Conservation (phyloP, 148 eudicot species). For the Rhododendron ferrugineum region DNA sequence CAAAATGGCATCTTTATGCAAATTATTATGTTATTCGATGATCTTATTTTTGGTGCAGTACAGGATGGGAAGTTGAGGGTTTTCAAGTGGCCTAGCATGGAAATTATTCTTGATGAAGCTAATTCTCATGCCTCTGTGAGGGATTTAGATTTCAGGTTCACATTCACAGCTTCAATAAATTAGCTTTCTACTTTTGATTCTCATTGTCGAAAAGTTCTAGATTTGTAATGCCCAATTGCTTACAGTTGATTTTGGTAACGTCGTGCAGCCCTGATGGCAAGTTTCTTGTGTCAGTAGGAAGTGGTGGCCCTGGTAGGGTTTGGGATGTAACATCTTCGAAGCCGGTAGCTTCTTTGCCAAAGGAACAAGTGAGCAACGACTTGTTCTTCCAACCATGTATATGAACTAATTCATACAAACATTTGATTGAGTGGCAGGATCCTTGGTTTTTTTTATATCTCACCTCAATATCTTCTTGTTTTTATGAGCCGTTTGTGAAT, state of each 20-base stretch:
- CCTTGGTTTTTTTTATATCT: neutral
- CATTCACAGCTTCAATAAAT: neutral
- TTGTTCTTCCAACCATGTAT: neutral
- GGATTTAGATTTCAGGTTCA: slow-evolving; percentile 83
- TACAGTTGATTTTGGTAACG: neutral
- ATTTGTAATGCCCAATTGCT: neutral
- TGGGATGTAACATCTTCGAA: slow-evolving; percentile 70
- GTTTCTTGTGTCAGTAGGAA: slow-evolving; percentile 75
- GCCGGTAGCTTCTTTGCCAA: slow-evolving; percentile 50
- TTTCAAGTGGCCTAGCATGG: slow-evolving; percentile 96
- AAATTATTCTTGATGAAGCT: slow-evolving; percentile 45
- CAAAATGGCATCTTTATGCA: slow-evolving; percentile 11
- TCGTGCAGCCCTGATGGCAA: slow-evolving; percentile 81
- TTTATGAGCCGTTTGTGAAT: neutral
- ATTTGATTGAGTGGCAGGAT: neutral
- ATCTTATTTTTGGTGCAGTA: slow-evolving; percentile 48
- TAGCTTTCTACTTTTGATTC: neutral
- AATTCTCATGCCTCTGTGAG: slow-evolving; percentile 67
- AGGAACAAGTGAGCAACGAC: slow-evolving; percentile 55
- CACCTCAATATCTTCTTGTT: neutral
- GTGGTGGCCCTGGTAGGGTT: slow-evolving; percentile 79
- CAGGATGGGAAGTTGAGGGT: slow-evolving; percentile 96
- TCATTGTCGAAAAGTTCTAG: neutral
- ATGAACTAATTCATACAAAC: neutral
- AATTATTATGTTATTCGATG: slow-evolving; percentile 21